A percentile compares a stretch with the other conserved stretches of the same genome.
Conservation (phyloP, 345 rosid genomes). For the Draba incana region DNA sequence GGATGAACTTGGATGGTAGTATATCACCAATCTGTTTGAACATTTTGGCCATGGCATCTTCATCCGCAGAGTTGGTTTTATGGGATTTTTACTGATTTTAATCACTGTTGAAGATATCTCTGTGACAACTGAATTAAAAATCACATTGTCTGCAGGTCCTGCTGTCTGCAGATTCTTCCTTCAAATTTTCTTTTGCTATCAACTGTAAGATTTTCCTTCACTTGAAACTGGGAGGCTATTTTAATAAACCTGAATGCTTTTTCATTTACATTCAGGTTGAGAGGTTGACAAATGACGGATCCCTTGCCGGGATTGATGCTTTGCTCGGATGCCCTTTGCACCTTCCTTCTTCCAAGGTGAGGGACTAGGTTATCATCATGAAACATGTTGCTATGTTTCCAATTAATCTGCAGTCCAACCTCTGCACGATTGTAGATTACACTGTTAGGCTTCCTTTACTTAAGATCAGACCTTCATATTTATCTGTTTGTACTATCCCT, state of each 20-base stretch:
- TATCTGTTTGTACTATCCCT: background rate
- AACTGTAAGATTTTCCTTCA: slow-evolving; percentile 56
- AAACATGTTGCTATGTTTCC: slow-evolving; percentile 14
- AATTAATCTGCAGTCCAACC: slow-evolving; percentile 5
- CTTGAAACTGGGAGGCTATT: slow-evolving; percentile 31
- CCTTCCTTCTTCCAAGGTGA: slow-evolving; percentile 78
- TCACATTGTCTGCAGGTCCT: slow-evolving; percentile 54
- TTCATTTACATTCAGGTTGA: slow-evolving; percentile 57
- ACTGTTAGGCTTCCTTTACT: background rate
- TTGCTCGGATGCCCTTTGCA: slow-evolving; percentile 87
- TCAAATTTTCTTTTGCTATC: slow-evolving; percentile 74
- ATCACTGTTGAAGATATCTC: slow-evolving; percentile 20
- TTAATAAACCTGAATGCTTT: slow-evolving; percentile 3
- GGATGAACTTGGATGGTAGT: slow-evolving; percentile 93
- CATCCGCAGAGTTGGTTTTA: slow-evolving; percentile 59
- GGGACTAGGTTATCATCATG: slow-evolving; percentile 5
- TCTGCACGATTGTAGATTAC: slow-evolving; percentile 12
- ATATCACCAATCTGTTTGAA: slow-evolving; percentile 82
- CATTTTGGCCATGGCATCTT: slow-evolving; percentile 69
- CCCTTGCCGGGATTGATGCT: slow-evolving; percentile 88
- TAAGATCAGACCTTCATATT: background rate
- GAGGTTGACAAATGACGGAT: slow-evolving; percentile 72
- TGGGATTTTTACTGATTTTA: slow-evolving; percentile 25
- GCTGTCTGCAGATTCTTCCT: slow-evolving; percentile 71
- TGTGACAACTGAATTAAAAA: slow-evolving; percentile 32